Evolutionary conservation across 2,329 filamentous ascomycete species (phyloP).

Genomic region (Magnaporthiopsis incrustans): DNA sequence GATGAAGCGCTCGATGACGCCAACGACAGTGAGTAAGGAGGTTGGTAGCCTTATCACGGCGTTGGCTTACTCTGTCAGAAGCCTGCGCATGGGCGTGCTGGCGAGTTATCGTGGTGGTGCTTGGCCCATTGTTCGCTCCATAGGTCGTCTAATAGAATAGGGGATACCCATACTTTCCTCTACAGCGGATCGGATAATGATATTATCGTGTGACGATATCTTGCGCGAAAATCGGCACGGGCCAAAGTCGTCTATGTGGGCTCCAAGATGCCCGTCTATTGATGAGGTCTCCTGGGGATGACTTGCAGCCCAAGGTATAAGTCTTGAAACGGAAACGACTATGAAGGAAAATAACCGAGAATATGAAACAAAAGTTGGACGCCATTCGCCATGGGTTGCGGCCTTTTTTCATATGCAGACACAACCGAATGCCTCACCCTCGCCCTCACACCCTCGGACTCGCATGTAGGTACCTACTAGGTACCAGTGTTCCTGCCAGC

Average conservation of each 20-base stretch:
- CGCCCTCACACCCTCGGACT: not conserved
- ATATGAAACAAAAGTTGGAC: not conserved
- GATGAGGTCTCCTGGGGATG: not conserved
- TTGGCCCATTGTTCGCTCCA: not conserved
- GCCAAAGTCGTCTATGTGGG: too few relatives aligned
- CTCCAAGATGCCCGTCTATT: not conserved
- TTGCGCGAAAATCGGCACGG: not conserved
- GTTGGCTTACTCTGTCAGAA: not conserved
- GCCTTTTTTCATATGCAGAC: not conserved
- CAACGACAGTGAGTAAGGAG: slow-evolving; percentile 7
- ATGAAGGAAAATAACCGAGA: not conserved
- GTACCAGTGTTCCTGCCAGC: not conserved
- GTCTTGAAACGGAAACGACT: not conserved
- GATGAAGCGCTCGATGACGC: slow-evolving; percentile 51
- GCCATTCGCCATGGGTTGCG: not conserved
- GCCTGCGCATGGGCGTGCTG: too few relatives aligned
- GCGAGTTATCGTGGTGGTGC: too few relatives aligned
- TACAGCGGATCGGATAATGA: too few relatives aligned
- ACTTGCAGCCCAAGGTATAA: not conserved
- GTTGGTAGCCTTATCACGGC: not conserved
- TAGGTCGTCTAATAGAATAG: not conserved
- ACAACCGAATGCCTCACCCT: not conserved
- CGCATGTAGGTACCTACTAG: not conserved
- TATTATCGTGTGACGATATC: too few relatives aligned
- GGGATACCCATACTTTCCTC: not conserved